Evolutionary conservation across 306 rosid species (phyloP), one percentile per base, ranked within the genome.

Genomic region (Lathyrus sativus): DNA sequence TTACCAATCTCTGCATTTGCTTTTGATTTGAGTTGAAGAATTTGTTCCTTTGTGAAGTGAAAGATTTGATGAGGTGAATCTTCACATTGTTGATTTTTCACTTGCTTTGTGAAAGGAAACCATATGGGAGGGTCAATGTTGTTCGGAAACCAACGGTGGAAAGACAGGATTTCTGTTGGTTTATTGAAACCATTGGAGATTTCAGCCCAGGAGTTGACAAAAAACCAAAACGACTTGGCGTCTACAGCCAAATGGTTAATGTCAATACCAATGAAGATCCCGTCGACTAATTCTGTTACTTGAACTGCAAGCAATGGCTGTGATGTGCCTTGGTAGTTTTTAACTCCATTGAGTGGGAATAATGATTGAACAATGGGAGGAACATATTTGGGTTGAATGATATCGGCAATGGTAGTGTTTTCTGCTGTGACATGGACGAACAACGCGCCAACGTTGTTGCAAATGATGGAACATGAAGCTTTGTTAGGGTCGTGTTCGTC

Each of bases 191-290:
- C 54, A 26, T 26, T 26, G 28, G 84, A 83, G 50, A 79, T 73
- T 33, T 83, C 9, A 3, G 50, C 7, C 18, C 50, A 45, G 11
- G 50, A 45, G 5, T 45, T 45, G 14, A 45, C 18, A 60, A 80
- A 77, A 50, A 15, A 76, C 85, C 83, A 80, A 4, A 80, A 74
- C 5, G 79, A 61, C 9, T 65, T 56, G 46, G 74, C 83, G 29
- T 83, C 87, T 0, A 4, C 67, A 2, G 58, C 71, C 0, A 33
- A 10, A 45, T 80, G 87, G 68, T 78, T 74, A 3, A 53, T 4
- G 0, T 12, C 13, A 4, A 45, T 4, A n/a, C 9, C 50, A 45
- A 45, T 45, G 18, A 45, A 45, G 7, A 45, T 13, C 1, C 50
- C 50, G 50, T 45, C 17, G 3, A 6, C 2, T 45, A 45, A 45